Evolutionary conservation across 1,139 yeast genomes (phyloP).

Genomic region (Scheffersomyces quercinus): DNA sequence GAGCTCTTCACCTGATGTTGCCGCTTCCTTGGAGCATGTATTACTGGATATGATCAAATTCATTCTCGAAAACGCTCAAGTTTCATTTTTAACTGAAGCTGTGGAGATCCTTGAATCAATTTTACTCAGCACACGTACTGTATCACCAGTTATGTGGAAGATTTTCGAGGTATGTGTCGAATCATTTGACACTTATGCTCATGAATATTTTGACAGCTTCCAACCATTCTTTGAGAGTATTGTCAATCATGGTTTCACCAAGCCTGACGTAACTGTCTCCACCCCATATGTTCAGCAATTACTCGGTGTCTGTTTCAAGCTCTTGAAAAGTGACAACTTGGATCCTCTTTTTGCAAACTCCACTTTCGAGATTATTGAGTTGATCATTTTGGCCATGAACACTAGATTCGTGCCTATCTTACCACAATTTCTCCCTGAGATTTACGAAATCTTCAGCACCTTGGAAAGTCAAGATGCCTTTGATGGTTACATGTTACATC

Average conservation of each 20-base stretch:
- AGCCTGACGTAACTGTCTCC: constrained; percentile 33
- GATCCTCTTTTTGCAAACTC: constrained; percentile 46
- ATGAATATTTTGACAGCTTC: constrained; percentile 51
- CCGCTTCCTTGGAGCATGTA: constrained; percentile 39
- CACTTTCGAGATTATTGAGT: constrained; percentile 45
- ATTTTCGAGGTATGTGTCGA: constrained; percentile 44
- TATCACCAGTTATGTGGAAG: constrained; percentile 51
- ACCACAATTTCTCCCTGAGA: constrained; percentile 37
- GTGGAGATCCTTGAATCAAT: constrained; percentile 53
- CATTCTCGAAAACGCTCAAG: constrained; percentile 51
- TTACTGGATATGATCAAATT: constrained; percentile 44
- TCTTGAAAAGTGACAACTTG: constrained; percentile 34
- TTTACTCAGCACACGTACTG: constrained; percentile 39
- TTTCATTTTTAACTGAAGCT: constrained; percentile 46
- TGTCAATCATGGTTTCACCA: constrained; percentile 47
- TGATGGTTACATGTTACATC: constrained; percentile 51
- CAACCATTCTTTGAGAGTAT: constrained; percentile 52
- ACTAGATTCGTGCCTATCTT: constrained; percentile 33
- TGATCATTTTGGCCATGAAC: constrained; percentile 40
- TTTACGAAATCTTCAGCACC: constrained; percentile 33
- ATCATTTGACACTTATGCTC: constrained; percentile 55
- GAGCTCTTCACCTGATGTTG: constrained; percentile 49
- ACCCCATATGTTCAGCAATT: constrained; percentile 41
- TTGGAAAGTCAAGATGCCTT: constrained; percentile 44
- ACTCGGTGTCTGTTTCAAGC: constrained; percentile 37